Evolutionary conservation across 441 rosid genomes (phyloP).

Genomic region (Codiaeum variegatum): DNA sequence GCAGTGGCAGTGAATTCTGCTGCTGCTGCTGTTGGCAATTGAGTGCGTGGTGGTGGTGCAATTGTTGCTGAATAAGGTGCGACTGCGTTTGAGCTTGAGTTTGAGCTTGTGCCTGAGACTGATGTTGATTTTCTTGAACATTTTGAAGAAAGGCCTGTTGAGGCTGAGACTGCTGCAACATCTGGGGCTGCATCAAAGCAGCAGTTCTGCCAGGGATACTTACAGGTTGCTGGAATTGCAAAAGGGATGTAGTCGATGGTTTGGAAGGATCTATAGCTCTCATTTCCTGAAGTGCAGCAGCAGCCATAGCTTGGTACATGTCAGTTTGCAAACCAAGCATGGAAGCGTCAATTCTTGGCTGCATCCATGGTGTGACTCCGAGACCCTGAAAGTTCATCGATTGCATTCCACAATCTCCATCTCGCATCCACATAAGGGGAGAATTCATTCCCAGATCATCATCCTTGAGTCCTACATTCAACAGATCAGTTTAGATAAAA

Average conservation of each 20-base stretch:
- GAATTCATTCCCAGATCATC: slow-evolving; percentile 70
- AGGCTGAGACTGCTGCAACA: slow-evolving; percentile 63
- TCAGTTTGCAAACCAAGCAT: slow-evolving; percentile 85
- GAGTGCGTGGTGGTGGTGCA: slow-evolving; percentile 50
- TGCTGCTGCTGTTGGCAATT: slow-evolving; percentile 37
- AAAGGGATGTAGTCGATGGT: slow-evolving; percentile 37
- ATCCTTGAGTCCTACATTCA: slow-evolving; percentile 61
- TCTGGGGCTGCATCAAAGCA: slow-evolving; percentile 56
- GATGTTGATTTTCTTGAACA: slow-evolving; percentile 59
- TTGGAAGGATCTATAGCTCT: slow-evolving; percentile 66
- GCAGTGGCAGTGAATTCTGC: slow-evolving; percentile 33
- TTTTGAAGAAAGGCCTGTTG: slow-evolving; percentile 52
- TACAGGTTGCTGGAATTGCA: slow-evolving; percentile 78
- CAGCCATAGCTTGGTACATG: slow-evolving; percentile 90
- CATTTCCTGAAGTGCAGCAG: slow-evolving; percentile 93
- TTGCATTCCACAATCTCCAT: slow-evolving; percentile 66
- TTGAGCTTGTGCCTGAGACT: slow-evolving; percentile 44
- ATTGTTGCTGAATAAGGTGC: slow-evolving; percentile 64
- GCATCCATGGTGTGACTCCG: slow-evolving; percentile 91
- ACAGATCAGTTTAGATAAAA: slow-evolving; percentile 6
- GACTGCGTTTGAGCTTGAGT: slow-evolving; percentile 50
- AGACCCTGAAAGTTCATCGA: slow-evolving; percentile 73
- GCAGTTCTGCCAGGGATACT: slow-evolving; percentile 50
- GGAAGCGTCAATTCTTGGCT: slow-evolving; percentile 77
- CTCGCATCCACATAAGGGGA: slow-evolving; percentile 80